A percentile compares a stretch with the other conserved stretches of the same genome.
These are phyloP conservation scores for Arthonia radiata DNA, from an alignment of 495 filamentous ascomycete species.

Conservation along the genomic window DNA sequence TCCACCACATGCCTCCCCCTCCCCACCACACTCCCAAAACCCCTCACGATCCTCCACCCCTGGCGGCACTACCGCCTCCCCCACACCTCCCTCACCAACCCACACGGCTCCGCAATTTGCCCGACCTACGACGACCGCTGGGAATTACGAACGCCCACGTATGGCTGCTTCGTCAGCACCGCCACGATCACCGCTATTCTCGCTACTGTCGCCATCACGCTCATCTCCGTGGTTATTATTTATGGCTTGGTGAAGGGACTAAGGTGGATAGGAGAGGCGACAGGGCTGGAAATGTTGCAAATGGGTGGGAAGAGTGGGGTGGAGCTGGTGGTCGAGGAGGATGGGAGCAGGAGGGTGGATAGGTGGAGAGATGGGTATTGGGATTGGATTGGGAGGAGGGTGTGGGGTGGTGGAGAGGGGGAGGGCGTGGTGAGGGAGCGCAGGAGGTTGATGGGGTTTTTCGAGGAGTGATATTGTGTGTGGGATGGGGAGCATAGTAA, in stretches of 20 bases:
- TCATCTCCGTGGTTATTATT: background rate
- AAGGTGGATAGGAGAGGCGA: too few relatives aligned
- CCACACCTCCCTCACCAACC: background rate
- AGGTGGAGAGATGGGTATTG: too few relatives aligned
- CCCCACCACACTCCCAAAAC: background rate
- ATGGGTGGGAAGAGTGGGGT: too few relatives aligned
- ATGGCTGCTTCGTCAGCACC: background rate
- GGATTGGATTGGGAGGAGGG: too few relatives aligned
- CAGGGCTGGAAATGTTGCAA: too few relatives aligned
- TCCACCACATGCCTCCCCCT: background rate
- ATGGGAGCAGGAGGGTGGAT: too few relatives aligned
- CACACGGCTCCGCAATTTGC: background rate
- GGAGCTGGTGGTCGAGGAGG: too few relatives aligned
- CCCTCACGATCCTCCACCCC: background rate
- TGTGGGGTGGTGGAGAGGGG: too few relatives aligned
- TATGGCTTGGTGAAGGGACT: background rate
- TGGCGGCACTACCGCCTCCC: background rate
- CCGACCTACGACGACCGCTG: conserved; percentile 1
- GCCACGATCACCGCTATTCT: background rate
- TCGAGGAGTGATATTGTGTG: too few relatives aligned
- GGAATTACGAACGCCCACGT: background rate
- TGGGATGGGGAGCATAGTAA: too few relatives aligned
- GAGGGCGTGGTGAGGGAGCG: too few relatives aligned
- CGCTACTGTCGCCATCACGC: background rate
- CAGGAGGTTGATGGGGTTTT: too few relatives aligned